Percentiles rank a stretch among this genome's conserved stretches.
Evolutionary conservation across 495 filamentous ascomycete genomes (phyloP).

Genomic region (Penicillium lagena): DNA sequence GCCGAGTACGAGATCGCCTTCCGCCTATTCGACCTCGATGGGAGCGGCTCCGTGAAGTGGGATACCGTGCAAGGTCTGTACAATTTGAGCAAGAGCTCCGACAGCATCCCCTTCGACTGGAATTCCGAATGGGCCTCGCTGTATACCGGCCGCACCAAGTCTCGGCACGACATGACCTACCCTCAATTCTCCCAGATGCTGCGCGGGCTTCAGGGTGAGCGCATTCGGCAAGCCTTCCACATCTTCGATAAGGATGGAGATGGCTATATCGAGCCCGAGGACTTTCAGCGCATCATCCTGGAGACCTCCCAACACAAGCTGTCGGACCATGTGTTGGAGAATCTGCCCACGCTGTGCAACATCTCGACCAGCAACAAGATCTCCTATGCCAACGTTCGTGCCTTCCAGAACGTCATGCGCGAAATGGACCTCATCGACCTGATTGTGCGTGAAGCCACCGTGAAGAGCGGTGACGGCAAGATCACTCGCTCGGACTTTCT

Average conservation of each 20-base stretch:
- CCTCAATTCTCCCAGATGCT: slow-evolving; percentile 98
- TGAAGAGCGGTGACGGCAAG: slow-evolving; percentile 80
- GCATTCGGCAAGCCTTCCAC: slow-evolving; percentile 91
- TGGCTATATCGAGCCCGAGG: slow-evolving; percentile 93
- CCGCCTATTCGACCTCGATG: slow-evolving; percentile 83
- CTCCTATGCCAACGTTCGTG: slow-evolving; percentile 92
- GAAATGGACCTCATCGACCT: slow-evolving; percentile 97
- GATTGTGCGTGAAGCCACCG: slow-evolving; percentile 78
- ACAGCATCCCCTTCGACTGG: slow-evolving; percentile 93
- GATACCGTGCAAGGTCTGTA: slow-evolving; percentile 76
- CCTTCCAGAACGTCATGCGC: slow-evolving; percentile 92
- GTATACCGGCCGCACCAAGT: slow-evolving; percentile 79
- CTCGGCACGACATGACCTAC: slow-evolving; percentile 86
- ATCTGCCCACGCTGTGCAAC: slow-evolving; percentile 91
- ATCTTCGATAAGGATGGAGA: slow-evolving; percentile 87
- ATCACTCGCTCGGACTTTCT: slow-evolving; percentile 92
- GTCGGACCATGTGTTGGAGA: slow-evolving; percentile 91
- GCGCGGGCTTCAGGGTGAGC: slow-evolving; percentile 89
- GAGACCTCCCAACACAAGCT: slow-evolving; percentile 95
- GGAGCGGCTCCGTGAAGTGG: slow-evolving; percentile 77
- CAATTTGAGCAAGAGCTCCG: slow-evolving; percentile 70
- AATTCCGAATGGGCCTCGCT: slow-evolving; percentile 94
- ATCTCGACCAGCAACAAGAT: slow-evolving; percentile 89
- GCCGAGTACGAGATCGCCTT: slow-evolving; percentile 99
- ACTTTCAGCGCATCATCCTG: slow-evolving; percentile 92